Evolutionary conservation across 257 asterid species (phyloP).

Genomic region (Penstemon barbatus): DNA sequence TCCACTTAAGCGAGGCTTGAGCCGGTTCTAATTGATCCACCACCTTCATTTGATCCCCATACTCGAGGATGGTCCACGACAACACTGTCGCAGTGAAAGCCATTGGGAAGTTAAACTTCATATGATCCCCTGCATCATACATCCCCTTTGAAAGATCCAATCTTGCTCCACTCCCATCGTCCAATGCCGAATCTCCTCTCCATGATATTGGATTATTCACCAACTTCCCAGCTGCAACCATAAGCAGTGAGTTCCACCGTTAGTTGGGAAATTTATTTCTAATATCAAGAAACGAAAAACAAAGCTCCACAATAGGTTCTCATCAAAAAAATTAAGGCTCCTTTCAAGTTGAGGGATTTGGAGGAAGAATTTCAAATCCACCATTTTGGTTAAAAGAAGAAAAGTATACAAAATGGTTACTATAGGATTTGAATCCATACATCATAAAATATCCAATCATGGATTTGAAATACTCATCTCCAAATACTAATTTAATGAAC

Average conservation of each 20-base stretch:
- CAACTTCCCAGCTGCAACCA: conserved; percentile 79
- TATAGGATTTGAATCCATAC: background rate
- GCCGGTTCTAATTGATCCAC: conserved; percentile 64
- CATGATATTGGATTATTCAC: conserved; percentile 58
- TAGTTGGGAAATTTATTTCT: background rate
- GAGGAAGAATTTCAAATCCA: too few relatives aligned
- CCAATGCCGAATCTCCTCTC: conserved; percentile 81
- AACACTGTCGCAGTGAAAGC: conserved; percentile 87
- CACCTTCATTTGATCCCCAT: conserved; percentile 66
- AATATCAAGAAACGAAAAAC: background rate
- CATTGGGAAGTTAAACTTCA: conserved; percentile 88
- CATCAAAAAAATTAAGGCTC: background rate
- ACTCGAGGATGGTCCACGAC: conserved; percentile 92
- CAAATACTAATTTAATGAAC: too few relatives aligned
- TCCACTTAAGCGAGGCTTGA: conserved; percentile 70
- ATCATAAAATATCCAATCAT: background rate
- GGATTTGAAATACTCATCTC: background rate
- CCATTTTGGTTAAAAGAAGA: background rate
- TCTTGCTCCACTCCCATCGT: conserved; percentile 67
- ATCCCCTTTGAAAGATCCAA: conserved; percentile 86
- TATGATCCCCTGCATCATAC: conserved; percentile 89
- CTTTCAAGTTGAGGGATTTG: background rate
- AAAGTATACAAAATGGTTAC: background rate
- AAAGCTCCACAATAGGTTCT: background rate
- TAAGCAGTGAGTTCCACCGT: conserved; percentile 17